Conservation (phyloP, 257 asterid genomes). For the Catharanthus roseus region DNA sequence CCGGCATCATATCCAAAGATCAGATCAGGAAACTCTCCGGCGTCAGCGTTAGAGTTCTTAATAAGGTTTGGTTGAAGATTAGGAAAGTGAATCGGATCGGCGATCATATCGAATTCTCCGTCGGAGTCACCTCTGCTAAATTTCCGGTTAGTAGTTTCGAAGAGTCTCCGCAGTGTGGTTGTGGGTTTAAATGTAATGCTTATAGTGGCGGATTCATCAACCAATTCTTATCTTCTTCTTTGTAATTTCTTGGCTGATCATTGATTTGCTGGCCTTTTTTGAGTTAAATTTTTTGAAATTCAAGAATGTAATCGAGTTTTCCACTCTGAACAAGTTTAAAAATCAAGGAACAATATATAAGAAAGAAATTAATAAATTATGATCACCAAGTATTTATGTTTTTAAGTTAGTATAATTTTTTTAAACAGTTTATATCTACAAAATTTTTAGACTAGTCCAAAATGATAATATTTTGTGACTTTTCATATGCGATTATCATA, state of each 20-base stretch:
- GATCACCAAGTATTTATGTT: too few species aligned
- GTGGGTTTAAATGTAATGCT: conserved; percentile 46
- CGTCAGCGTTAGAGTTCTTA: conserved; percentile 35
- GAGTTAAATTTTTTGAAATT: too few species aligned
- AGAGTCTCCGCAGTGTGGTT: conserved; percentile 51
- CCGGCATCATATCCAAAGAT: conserved; percentile 32
- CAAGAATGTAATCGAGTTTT: neutral
- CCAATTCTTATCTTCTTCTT: conserved; percentile 1
- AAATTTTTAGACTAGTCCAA: too few species aligned
- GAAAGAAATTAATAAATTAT: too few species aligned
- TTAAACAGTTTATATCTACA: too few species aligned
- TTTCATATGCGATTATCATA: too few species aligned
- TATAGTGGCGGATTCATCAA: too few species aligned
- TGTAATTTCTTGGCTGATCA: neutral
- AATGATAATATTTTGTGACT: too few species aligned
- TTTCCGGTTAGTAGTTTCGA: conserved; percentile 32
- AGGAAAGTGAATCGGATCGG: conserved; percentile 30
- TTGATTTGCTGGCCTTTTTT: neutral
- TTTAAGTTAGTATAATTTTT: too few species aligned
- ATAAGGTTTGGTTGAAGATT: conserved; percentile 44
- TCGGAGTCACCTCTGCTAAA: conserved; percentile 37
- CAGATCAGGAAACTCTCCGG: conserved; percentile 33
- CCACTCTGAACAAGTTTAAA: neutral
- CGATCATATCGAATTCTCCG: conserved; percentile 36
- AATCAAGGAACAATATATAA: neutral